Base-by-base conservation (phyloP, 352 stramenopile species). In the Phytophthora pini region DNA sequence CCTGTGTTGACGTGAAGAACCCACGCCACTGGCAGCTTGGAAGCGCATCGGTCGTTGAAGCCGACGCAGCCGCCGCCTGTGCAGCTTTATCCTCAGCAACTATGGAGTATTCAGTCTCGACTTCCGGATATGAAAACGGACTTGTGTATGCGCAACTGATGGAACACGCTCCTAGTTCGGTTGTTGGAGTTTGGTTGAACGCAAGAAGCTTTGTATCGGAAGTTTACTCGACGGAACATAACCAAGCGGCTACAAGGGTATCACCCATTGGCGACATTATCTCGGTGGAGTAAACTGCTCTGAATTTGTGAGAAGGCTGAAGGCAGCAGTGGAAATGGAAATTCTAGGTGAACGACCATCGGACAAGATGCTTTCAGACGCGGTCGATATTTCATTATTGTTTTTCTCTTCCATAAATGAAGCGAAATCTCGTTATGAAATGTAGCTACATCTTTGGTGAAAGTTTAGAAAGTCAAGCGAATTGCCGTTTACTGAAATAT, bases 41-140 rank as follows among this genome's bases (percentile, higher is more conserved):
- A 31, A 61, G 20, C n/a, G 47, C 44, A 10, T 48, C 63, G 26
- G 59, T 79, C 20, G 43, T 62, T 47, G 79, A 86, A 72, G 56
- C 65, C 24, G 60, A 79, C 31, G 72, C 74, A 38, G 53, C 45
- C n/a, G 54, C 40, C 27, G 57, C 67, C 24, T 84, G 73, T 24
- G 26, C 58, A 47, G 65, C 57, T 39, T 39, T 66, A 15, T 24
- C 39, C 8, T 51, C 44, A 1, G 1, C 31, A 26, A 39, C 17
- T 20, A 20, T 80, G 53, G 41, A 55, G 50, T 89, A 77, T 53
- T 79, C 77, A 5, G 72, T 69, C n/a, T 74, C 80, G 41, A 65
- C 77, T 26, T 86, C 70, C 38, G 77, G 80, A 24, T 89, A 84
- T 56, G 80, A 89, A 34, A 89, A 89, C 51, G 65, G 62, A 27